Base-by-base conservation (phyloP, 345 rosid species). In the Trapa incisa region DNA sequence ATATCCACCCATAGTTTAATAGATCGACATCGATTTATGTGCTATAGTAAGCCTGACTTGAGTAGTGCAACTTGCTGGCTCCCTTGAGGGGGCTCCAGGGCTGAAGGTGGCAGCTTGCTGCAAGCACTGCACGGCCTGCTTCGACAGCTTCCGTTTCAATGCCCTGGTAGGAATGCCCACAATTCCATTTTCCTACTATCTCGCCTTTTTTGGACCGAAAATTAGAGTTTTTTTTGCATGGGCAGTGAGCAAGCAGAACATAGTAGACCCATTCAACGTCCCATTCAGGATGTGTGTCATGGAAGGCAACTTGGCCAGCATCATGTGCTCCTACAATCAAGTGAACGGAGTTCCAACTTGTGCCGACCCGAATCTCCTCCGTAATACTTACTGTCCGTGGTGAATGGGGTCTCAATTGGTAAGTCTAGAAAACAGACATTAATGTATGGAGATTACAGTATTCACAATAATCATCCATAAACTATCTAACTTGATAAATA, bases 261-360 rank as follows among this genome's bases (percentile, higher is more conserved):
- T 93, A 37, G 91, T 68, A 66, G 98, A 90, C 41, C 90, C 97
- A 42, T 93, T 74, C 73, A 78, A 88, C 13, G 89, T 84, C 17
- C 97, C 95, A 10, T 88, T 93, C 79, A 76, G 77, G 65, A 87
- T 85, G 80, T 93, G 97, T 57, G 93, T 93, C 7, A 75, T 71
- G 67, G 94, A 93, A 58, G 98, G 91, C 0, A 82, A 86, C 63
- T 96, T 84, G 9, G 95, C 94, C 22, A 87, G 98, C 62, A 84
- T 93, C 12, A 90, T 88, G 97, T 93, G 96, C 76, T 86, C 98
- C 6, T 93, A 93, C 76, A 93, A 90, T 53, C 86, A 88, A 60
- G 95, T 93, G 52, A 93, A 93, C 38, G 98, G 96, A 0, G 70
- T 84, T 67, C 98, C 96, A 4, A 82, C 94, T 4, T 88, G 97